phyloP scores from a whole-genome alignment of 2,329 filamentous ascomycete species.

The Coniochaeta prunicola region DNA sequence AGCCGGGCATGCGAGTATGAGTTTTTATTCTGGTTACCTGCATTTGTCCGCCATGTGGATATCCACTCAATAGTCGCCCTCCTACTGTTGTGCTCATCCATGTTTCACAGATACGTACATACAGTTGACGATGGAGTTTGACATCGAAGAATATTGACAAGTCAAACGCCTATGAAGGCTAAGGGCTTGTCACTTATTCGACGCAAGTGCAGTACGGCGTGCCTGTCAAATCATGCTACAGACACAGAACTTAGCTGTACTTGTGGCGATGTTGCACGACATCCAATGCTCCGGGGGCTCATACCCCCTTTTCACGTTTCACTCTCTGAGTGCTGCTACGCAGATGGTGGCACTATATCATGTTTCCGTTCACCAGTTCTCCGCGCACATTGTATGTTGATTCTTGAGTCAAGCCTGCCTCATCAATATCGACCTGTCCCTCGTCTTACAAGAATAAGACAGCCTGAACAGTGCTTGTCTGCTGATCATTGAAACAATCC shows the following conservation, averaged over 20 bases:
- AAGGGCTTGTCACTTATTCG: background rate
- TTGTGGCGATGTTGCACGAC: background rate
- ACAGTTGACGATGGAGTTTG: background rate
- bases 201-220: background rate
- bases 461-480: background rate
- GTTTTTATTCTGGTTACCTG: background rate
- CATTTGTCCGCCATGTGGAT: background rate
- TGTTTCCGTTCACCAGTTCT: background rate
- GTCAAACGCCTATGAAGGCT: background rate
- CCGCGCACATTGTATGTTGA: background rate
- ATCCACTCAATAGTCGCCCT: background rate
- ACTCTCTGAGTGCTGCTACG: background rate
- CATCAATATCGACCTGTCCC: background rate
- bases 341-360: slow-evolving; percentile 1
- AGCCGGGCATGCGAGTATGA: background rate
- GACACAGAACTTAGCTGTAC: background rate
- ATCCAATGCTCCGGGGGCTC: background rate
- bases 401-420: background rate
- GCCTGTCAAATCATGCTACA: background rate
- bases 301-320: background rate
- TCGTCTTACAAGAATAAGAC: slow-evolving; percentile 1
- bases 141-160: background rate
- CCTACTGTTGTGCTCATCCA: background rate
- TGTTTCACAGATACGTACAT: background rate
- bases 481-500: background rate